phyloP scores from a whole-genome alignment of 1,284 basidiomycete species.

The Rhodotorula glutinis region DNA sequence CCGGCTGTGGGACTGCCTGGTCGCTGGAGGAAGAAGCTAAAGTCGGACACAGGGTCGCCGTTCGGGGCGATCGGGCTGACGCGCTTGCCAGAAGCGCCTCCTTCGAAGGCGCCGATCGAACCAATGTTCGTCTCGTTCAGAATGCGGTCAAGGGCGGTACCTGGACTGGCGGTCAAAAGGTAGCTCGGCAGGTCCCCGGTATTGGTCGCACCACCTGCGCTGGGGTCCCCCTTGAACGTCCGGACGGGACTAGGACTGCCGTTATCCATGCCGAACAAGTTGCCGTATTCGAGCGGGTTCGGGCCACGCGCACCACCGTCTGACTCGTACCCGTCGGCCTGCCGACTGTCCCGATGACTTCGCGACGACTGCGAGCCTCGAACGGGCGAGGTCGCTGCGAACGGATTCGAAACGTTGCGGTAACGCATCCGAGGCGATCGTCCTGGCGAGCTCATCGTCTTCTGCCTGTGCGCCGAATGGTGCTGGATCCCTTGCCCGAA shows the following conservation, averaged over 20 bases:
- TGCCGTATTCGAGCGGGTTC: constrained; percentile 17
- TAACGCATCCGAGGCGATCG: constrained; percentile 26
- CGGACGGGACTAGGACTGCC: constrained; percentile 32
- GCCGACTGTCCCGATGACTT: constrained; percentile 16
- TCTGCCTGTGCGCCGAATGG: not conserved
- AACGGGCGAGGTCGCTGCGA: constrained; percentile 34
- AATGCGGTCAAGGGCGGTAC: constrained; percentile 39
- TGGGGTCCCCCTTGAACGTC: not conserved
- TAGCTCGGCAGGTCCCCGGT: constrained; percentile 29
- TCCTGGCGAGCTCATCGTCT: constrained; percentile 33
- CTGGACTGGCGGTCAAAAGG: constrained; percentile 41
- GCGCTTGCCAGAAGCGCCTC: constrained; percentile 1
- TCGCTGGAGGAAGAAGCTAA: constrained; percentile 27
- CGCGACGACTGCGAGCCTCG: constrained; percentile 23
- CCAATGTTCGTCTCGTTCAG: constrained; percentile 39
- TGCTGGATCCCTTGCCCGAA: constrained; percentile 1
- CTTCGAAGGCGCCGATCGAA: constrained; percentile 8
- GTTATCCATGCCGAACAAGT: constrained; percentile 19
- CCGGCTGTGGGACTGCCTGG: constrained; percentile 14
- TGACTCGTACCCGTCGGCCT: constrained; percentile 21
- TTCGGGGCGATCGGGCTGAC: not conserved
- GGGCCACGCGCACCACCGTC: constrained; percentile 24
- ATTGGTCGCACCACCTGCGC: not conserved
- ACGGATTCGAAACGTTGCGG: constrained; percentile 1
- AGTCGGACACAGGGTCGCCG: constrained; percentile 16